phyloP scores from a whole-genome alignment of 2,329 filamentous ascomycete species.

The Xylaria sp. region DNA sequence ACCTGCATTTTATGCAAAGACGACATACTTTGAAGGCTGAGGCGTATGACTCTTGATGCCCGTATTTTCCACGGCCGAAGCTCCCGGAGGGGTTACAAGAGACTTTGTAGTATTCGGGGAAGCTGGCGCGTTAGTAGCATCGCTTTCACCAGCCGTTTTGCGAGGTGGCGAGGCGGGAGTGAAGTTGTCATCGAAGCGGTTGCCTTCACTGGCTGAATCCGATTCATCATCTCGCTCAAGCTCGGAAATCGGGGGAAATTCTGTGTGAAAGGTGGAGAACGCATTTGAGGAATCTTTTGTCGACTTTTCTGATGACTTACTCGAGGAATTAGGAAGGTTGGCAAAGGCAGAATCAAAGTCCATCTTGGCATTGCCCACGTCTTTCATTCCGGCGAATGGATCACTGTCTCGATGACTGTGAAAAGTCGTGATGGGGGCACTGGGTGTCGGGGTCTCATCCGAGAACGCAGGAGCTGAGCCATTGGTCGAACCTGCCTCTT shows the following conservation, averaged over 20 bases:
- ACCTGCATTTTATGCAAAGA: slow-evolving; percentile 27
- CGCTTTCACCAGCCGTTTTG: slow-evolving; percentile 49
- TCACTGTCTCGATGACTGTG: slow-evolving; percentile 53
- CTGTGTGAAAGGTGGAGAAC: slow-evolving; percentile 70
- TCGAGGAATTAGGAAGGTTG: slow-evolving; percentile 69
- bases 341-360: slow-evolving; percentile 90
- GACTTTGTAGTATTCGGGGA: slow-evolving; percentile 48
- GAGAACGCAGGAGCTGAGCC: slow-evolving; percentile 62
- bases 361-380: slow-evolving; percentile 73
- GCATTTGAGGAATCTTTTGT: slow-evolving; percentile 56
- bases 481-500: slow-evolving; percentile 46
- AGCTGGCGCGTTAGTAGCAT: slow-evolving; percentile 42
- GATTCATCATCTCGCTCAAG: slow-evolving; percentile 85
- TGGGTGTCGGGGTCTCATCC: slow-evolving; percentile 52
- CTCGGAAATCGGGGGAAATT: slow-evolving; percentile 95
- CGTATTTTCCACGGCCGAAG: slow-evolving; percentile 42
- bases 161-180: slow-evolving; percentile 67
- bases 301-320: slow-evolving; percentile 59
- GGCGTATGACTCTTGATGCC: slow-evolving; percentile 40
- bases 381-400: slow-evolving; percentile 62
- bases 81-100: slow-evolving; percentile 44
- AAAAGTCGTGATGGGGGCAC: slow-evolving; percentile 44
- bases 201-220: slow-evolving; percentile 79
- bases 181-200: slow-evolving; percentile 95
- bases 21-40: slow-evolving; percentile 48